Base-by-base conservation (phyloP, 1,284 basidiomycete genomes). In the Cryptococcus hybrid region DNA sequence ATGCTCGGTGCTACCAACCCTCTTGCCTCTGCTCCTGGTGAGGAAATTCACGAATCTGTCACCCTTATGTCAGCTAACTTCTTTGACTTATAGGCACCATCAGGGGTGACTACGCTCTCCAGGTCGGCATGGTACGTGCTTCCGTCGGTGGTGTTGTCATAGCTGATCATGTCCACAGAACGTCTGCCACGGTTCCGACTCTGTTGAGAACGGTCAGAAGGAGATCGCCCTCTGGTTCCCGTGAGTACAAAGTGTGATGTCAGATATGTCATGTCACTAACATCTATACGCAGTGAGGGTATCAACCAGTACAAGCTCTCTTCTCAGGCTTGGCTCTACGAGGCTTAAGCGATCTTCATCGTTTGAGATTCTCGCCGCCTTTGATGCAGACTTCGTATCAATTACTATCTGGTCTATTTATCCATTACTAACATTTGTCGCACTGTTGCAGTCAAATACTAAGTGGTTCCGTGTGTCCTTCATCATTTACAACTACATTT, bases 1-100 rank as follows among this genome's bases (percentile, higher is more conserved):
- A 92, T 98, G 87, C 89, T 99, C 70, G 93, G 95, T 76, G 88
- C 92, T 51, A 98, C 96, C 77, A 97, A 99, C 87, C 96, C 95
- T 60, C 86, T 98, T 62, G 85, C 84, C 53, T 97, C 94, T 63
- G 82, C 85, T 63, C 85, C 91, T 66, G 92, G 18, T 18, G 18
- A 18, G 18, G 18, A 18, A 18, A 18, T 18, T 18, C 18, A 92
- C 18, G 18, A 88, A 60, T 58, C 61, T 58, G 56, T 50, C 46
- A 52, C 54, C 56, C 56, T 53, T 38, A 52, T 44, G 52, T 59
- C 47, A 51, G 38, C 47, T 39, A 58, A 58, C n/a, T 18, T 18
- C 18, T 18, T 18, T 18, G 18, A 18, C 18, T 18, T 18, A 18
- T 18, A 18, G 18, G 65, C 35, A 89, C 90, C 65, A 93, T 95